Conservation (phyloP, 2,329 filamentous ascomycete genomes). For the Stachybotrys elegans region DNA sequence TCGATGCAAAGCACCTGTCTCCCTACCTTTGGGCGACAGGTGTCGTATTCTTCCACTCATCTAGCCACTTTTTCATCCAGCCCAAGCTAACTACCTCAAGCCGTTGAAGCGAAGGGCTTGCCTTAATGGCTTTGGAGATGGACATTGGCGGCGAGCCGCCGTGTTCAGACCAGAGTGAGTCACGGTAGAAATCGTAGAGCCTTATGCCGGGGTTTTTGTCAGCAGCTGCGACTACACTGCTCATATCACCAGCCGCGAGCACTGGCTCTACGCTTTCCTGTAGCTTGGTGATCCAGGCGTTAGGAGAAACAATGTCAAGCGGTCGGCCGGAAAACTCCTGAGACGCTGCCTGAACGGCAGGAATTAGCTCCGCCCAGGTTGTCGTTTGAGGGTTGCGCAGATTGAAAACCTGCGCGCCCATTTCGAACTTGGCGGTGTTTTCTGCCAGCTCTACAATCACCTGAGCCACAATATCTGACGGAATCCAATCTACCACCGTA, state of each 20-base stretch:
- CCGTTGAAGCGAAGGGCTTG: neutral
- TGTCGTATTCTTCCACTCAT: neutral
- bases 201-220: neutral
- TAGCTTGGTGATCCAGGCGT: neutral
- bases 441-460: neutral
- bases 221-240: neutral
- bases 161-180: neutral
- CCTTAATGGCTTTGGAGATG: neutral
- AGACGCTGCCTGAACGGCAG: neutral
- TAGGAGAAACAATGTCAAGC: neutral
- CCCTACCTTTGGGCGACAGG: no score
- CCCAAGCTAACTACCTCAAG: neutral
- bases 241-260: neutral
- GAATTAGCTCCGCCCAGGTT: neutral
- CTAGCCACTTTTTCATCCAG: neutral
- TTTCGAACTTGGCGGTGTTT: neutral
- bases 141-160: neutral
- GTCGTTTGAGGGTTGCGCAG: neutral
- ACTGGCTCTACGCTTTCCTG: neutral
- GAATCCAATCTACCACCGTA: constrained; percentile 1
- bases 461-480: neutral
- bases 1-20: no score
- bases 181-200: neutral
- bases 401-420: neutral
- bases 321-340: neutral